Evolutionary conservation across 2,329 filamentous ascomycete genomes (phyloP), one percentile per base, ranked within the genome.

Genomic region (Ascomycota sp.): DNA sequence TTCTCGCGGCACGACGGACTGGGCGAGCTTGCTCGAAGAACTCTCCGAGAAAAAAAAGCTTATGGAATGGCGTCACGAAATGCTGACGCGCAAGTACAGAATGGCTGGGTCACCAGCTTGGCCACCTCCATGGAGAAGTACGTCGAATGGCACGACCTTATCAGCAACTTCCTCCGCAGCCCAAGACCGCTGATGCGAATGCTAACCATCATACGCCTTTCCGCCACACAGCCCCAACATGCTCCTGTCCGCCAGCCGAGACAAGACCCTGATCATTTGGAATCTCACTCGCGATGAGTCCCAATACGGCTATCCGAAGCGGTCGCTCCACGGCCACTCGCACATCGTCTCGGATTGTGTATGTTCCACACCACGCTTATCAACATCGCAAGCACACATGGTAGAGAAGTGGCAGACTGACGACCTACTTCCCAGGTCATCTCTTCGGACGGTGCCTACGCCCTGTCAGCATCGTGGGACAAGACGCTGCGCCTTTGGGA

Each of bases 331-430:
- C 68, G 89, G 89, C 56, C 89, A 98, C 74, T 93, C 84, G 46
- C 89, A 98, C 77, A 98, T 98, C 62, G 84, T 98, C 59, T 95
- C 89, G 62, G 89, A 98, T 78, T 95, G 89, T 68, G 89, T 92
- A 89, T 53, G 81, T 79, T 56, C 43, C 38, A 40, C 27, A 31
- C 30, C 25, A 21, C 5, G 16, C 16, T 21, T 21, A 21, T 21
- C 16, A 21, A 21, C 16, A 21, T 21, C 5, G 16, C 16, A 21
- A 21, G 16, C 16, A 21, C 16, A 21, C 16, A 5, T 21, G 16
- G 16, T 21, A 21, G 16, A 21, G 16, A 21, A 21, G 3, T 21
- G 16, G 16, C 16, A 21, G 16, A 21, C 16, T 21, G 16, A 21
- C 16, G 16, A 21, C 16, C 16, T 21, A n/a, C n/a, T n/a, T n/a